Evolutionary conservation across 176 grass and related monocot species (phyloP), one percentile per base, ranked within the genome.

Genomic region (Phyllostachys edulis): DNA sequence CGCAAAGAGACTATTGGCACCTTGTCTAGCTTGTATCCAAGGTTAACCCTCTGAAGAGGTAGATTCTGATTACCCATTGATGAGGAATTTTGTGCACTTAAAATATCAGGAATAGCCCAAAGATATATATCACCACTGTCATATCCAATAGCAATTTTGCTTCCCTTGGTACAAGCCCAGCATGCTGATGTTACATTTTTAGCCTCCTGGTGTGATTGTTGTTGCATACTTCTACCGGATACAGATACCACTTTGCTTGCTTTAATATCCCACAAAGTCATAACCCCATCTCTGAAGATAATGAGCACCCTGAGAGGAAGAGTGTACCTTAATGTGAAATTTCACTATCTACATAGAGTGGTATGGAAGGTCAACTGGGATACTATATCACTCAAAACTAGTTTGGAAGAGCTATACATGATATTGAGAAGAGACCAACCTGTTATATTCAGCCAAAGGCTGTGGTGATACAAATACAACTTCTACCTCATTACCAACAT

Each of bases 11-110:
- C 63, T 80, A 96, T 90, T 63, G 91, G 91, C 37, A 99, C 55
- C 88, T 90, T 99, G 67, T 92, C 93, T 87, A 96, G 76, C 73
- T 99, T 99, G 78, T 87, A 96, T 74, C 93, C 96, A 75, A 96
- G 93, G 82, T 99, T 94, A 77, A 99, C 89, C 84, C 87, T 99
- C 85, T 88, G 87, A 91, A 99, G 55, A 73, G 96, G 93, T 82
- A 92, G 51, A 87, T 85, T 95, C 50, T 83, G 93, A 80, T 82
- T 84, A 38, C 63, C 79, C 41, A 18, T 84, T 41, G 47, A 49
- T 45, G 82, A 76, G 27, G 73, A 83, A 85, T 68, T 89, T 38
- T 87, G 89, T 41, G 73, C 67, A 78, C 63, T 85, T 64, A 44
- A 90, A 88, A 88, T 60, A 60, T 87, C 80, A 81, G 85, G 89